These are phyloP conservation scores for Aspergillus fischeri DNA, from an alignment of 2,329 filamentous ascomycete species.

Conservation along the genomic window DNA sequence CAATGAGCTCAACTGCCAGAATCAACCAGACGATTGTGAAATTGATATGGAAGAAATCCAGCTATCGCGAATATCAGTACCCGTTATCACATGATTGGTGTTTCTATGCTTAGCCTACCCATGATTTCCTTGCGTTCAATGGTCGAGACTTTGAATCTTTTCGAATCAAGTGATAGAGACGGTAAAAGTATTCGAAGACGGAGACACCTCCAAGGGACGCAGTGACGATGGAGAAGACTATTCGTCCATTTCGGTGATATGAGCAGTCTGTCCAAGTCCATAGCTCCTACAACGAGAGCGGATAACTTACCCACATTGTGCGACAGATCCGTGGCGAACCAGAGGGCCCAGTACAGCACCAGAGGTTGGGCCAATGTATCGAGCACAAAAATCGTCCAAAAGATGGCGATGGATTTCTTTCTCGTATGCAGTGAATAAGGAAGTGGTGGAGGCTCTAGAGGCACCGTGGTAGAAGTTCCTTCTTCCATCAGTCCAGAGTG, in stretches of 20 bases:
- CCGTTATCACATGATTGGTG: not conserved
- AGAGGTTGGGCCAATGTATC: slow-evolving; percentile 58
- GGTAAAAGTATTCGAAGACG: slow-evolving; percentile 42
- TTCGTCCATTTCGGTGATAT: not conserved
- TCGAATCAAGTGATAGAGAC: slow-evolving; percentile 36
- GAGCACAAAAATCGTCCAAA: slow-evolving; percentile 57
- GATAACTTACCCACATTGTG: slow-evolving; percentile 36
- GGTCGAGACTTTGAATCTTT: slow-evolving; percentile 36
- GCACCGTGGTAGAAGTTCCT: slow-evolving; percentile 19
- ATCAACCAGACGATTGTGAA: slow-evolving; percentile 45
- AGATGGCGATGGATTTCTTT: slow-evolving; percentile 54
- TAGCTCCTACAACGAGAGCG: not conserved
- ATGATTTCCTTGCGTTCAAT: slow-evolving; percentile 40
- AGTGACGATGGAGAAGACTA: slow-evolving; percentile 43
- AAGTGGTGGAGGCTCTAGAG: slow-evolving; percentile 44
- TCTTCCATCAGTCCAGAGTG: slow-evolving; percentile 28
- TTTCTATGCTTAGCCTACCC: slow-evolving; percentile 24
- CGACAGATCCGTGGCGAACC: slow-evolving; percentile 52
- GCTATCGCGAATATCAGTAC: slow-evolving; percentile 20
- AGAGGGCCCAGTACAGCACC: slow-evolving; percentile 57
- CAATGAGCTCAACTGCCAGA: slow-evolving; percentile 39
- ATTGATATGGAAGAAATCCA: slow-evolving; percentile 46
- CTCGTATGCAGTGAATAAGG: slow-evolving; percentile 54
- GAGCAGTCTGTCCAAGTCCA: not conserved
- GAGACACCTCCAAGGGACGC: slow-evolving; percentile 39